Percentiles rank a stretch among this genome's conserved stretches.
These are phyloP conservation scores for Massariosphaeria phaeospora DNA, from an alignment of 495 filamentous ascomycete species.

Conservation along the genomic window DNA sequence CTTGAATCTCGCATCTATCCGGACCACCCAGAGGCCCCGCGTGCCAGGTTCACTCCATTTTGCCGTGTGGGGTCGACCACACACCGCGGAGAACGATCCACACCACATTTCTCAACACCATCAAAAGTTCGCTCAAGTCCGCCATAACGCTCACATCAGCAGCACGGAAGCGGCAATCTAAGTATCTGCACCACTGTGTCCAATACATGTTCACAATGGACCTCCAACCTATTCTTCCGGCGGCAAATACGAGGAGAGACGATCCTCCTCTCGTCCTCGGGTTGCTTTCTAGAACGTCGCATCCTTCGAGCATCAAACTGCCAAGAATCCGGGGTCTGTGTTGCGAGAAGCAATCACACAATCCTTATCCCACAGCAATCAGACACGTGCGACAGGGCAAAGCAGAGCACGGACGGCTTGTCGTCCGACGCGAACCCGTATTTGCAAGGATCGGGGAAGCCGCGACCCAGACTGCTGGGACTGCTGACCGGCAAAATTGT, in stretches of 20 bases:
- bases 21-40: constrained; percentile 16
- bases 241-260: constrained; percentile 8
- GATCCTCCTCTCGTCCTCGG: background rate
- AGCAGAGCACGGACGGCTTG: constrained; percentile 11
- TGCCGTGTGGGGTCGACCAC: constrained; percentile 27
- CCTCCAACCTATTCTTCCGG: constrained; percentile 20
- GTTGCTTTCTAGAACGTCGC: constrained; percentile 2
- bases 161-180: constrained; percentile 16
- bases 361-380: background rate
- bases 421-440: background rate
- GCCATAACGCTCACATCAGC: constrained; percentile 17
- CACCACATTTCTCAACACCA: constrained; percentile 8
- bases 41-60: constrained; percentile 26
- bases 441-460: constrained; percentile 18
- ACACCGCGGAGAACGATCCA: constrained; percentile 10
- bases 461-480: constrained; percentile 16
- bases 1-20: constrained; percentile 18
- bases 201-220: constrained; percentile 12
- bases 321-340: constrained; percentile 17
- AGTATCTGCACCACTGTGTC: constrained; percentile 9
- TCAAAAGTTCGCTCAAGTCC: background rate
- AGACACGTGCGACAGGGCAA: background rate
- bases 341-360: background rate
- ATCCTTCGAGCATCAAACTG: background rate
- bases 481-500: constrained; percentile 27